A percentile compares a stretch with the other conserved stretches of the same genome.
Conservation (phyloP, 768 basidiomycete genomes). For the Phlebiopsis flavidoalba region DNA sequence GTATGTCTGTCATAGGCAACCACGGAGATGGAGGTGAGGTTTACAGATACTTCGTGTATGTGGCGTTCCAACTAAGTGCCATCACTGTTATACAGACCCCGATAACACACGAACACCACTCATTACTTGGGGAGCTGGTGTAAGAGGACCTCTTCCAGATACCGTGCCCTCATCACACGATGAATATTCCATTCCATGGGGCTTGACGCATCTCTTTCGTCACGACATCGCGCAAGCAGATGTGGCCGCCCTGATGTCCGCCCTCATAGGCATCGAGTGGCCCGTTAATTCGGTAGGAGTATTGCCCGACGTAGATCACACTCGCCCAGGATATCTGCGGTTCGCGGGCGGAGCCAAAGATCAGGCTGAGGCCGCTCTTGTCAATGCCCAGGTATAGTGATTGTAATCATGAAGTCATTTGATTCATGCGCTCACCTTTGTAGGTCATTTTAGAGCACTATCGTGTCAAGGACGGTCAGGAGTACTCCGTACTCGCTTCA, state of each 20-base stretch:
- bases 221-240: conserved; percentile 84
- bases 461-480: conserved; percentile 66
- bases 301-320: conserved; percentile 67
- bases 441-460: conserved; percentile 75
- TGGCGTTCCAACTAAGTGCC: not conserved
- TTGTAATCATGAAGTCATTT: not conserved
- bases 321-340: conserved; percentile 52
- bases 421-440: not conserved
- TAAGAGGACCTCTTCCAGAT: conserved; percentile 65
- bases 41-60: not conserved
- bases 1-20: conserved; percentile 68
- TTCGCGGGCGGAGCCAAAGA: conserved; percentile 40
- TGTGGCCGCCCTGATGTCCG: conserved; percentile 71
- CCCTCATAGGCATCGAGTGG: conserved; percentile 66
- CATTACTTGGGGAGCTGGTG: conserved; percentile 76
- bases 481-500: not conserved
- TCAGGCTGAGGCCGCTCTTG: conserved; percentile 49
- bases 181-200: conserved; percentile 62
- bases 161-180: conserved; percentile 56
- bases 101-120: conserved; percentile 86
- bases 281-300: conserved; percentile 83
- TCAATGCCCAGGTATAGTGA: conserved; percentile 54
- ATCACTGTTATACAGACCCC: conserved; percentile 47
- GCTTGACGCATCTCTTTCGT: conserved; percentile 49
- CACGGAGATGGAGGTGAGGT: conserved; percentile 74